These are phyloP conservation scores for Boletellus deceptivus DNA, from an alignment of 1,284 basidiomycete genomes.

Conservation along the genomic window DNA sequence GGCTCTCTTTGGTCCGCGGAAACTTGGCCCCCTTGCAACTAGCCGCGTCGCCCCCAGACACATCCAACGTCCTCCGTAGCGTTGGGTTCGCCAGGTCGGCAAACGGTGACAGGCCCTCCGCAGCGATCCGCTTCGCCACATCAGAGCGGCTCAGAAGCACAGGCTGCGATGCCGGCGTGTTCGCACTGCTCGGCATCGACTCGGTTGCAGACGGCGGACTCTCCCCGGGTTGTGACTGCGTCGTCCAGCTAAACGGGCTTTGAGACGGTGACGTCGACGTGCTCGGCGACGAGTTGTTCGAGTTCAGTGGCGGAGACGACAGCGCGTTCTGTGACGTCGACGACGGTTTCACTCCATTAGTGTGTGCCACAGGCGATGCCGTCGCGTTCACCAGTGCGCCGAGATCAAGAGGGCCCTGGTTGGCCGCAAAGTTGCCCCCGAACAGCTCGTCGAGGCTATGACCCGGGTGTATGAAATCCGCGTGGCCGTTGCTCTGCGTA, in stretches of 20 bases:
- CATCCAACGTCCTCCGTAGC: slow-evolving; percentile 27
- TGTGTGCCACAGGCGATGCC: slow-evolving; percentile 49
- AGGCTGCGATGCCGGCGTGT: slow-evolving; percentile 38
- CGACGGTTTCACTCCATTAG: slow-evolving; percentile 22
- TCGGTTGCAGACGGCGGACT: slow-evolving; percentile 32
- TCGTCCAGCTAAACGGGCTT: slow-evolving; percentile 39
- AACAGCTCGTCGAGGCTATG: slow-evolving; percentile 61
- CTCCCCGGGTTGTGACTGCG: slow-evolving; percentile 23
- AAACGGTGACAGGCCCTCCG: slow-evolving; percentile 47
- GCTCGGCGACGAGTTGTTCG: slow-evolving; percentile 28
- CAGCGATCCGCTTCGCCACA: slow-evolving; percentile 46
- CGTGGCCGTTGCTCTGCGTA: slow-evolving; percentile 19
- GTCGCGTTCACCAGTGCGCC: slow-evolving; percentile 44
- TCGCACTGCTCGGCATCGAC: slow-evolving; percentile 9
- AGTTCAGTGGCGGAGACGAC: slow-evolving; percentile 26
- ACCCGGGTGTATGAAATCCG: slow-evolving; percentile 35
- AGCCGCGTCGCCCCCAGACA: slow-evolving; percentile 44
- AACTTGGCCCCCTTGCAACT: slow-evolving; percentile 61
- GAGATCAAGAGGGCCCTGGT: slow-evolving; percentile 44
- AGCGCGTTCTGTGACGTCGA: slow-evolving; percentile 16
- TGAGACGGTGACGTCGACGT: slow-evolving; percentile 31
- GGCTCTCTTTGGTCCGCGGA: slow-evolving; percentile 65
- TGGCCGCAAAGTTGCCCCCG: slow-evolving; percentile 48
- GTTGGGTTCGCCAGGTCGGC: slow-evolving; percentile 40
- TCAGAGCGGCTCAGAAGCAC: slow-evolving; percentile 52